Evolutionary conservation across 2,329 filamentous ascomycete genomes (phyloP).

Genomic region (Aspergillus sergii): DNA sequence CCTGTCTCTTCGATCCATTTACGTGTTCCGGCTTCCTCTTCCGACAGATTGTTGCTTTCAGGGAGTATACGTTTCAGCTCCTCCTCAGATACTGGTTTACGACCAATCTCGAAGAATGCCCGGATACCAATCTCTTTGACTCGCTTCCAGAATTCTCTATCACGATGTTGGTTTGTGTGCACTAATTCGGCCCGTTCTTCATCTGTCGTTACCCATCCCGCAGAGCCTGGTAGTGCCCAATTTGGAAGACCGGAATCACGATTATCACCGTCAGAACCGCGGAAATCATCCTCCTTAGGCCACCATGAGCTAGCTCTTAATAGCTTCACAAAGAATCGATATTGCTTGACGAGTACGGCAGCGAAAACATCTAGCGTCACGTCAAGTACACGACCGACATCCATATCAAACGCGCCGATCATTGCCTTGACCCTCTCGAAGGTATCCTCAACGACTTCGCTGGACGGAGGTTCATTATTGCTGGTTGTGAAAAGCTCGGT

Average conservation of each 20-base stretch:
- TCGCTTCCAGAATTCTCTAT: conserved; percentile 77
- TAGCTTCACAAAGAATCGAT: conserved; percentile 91
- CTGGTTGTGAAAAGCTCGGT: conserved; percentile 94
- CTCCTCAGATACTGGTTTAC: conserved; percentile 64
- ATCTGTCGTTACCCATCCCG: conserved; percentile 64
- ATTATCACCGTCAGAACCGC: conserved; percentile 29
- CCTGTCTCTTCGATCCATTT: conserved; percentile 81
- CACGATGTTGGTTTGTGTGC: conserved; percentile 64
- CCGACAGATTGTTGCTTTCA: conserved; percentile 38
- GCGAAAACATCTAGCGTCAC: conserved; percentile 95
- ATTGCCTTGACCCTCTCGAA: conserved; percentile 92
- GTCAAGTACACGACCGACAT: conserved; percentile 91
- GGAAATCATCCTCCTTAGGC: conserved; percentile 68
- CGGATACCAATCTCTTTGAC: conserved; percentile 75
- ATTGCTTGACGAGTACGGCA: conserved; percentile 88
- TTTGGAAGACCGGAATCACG: conserved; percentile 69
- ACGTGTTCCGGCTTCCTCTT: conserved; percentile 60
- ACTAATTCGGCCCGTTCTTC: conserved; percentile 66
- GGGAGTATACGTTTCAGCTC: conserved; percentile 55
- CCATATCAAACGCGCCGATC: conserved; percentile 94
- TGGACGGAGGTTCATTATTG: conserved; percentile 70
- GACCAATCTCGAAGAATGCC: conserved; percentile 88
- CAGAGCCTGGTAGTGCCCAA: conserved; percentile 78
- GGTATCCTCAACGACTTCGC: conserved; percentile 77
- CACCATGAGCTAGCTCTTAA: conserved; percentile 94